Percentiles rank a stretch among this genome's conserved stretches.
Evolutionary conservation across 1,284 basidiomycete genomes (phyloP).

Genomic region (Moesziomyces parantarcticus): DNA sequence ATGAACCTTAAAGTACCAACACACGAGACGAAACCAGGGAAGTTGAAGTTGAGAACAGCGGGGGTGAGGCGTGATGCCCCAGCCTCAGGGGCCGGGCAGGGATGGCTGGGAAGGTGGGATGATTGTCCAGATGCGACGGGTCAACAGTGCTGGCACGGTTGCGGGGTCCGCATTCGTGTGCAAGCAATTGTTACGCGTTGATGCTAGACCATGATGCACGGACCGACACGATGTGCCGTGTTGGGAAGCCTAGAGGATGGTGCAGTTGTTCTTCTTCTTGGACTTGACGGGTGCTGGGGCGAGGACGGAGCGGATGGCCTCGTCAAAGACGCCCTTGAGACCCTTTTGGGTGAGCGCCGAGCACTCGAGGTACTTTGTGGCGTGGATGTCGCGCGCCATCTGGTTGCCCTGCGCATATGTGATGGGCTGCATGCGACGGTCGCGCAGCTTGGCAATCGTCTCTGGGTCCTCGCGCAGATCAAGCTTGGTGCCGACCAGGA

Average conservation of each 20-base stretch:
- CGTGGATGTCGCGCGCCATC: conserved; percentile 93
- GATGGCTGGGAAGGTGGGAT: no score
- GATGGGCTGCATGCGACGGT: conserved; percentile 94
- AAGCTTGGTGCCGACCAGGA: conserved; percentile 97
- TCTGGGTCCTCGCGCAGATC: conserved; percentile 94
- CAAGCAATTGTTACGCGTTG: no score
- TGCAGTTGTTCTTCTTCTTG: conserved; percentile 66
- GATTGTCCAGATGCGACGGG: no score
- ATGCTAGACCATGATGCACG: no score
- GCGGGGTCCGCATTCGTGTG: no score
- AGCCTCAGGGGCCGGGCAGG: no score
- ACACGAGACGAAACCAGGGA: neutral
- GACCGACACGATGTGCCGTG: neutral
- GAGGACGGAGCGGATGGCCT: conserved; percentile 64
- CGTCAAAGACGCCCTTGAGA: conserved; percentile 66
- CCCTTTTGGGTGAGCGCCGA: conserved; percentile 96
- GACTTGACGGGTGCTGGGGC: conserved; percentile 63
- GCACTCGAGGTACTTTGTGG: conserved; percentile 91
- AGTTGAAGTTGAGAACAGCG: neutral
- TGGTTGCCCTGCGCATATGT: conserved; percentile 87
- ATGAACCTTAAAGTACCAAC: neutral
- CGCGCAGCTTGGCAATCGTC: conserved; percentile 90
- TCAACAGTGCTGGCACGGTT: no score
- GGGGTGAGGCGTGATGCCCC: neutral
- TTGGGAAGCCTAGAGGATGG: conserved; percentile 50